A percentile compares a stretch with the other conserved stretches of the same genome.
phyloP scores from a whole-genome alignment of 345 rosid genomes.

The Carallia pectinifolia region DNA sequence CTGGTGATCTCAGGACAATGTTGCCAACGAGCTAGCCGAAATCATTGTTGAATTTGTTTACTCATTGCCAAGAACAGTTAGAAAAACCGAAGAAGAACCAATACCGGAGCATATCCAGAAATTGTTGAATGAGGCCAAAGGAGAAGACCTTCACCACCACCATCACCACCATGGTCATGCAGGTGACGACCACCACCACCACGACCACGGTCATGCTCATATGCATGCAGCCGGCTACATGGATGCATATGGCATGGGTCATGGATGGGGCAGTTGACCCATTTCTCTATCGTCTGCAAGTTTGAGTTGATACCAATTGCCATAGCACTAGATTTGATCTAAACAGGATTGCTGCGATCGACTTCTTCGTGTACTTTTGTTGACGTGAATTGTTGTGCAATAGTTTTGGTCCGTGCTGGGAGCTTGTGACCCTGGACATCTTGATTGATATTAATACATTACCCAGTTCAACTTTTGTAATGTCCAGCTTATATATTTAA shows the following conservation, averaged over 20 bases:
- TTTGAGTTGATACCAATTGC: neutral
- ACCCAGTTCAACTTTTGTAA: too few relatives aligned
- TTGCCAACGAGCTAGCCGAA: conserved; percentile 59
- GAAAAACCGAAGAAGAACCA: conserved; percentile 51
- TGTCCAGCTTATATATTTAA: too few relatives aligned
- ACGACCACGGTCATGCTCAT: conserved; percentile 35
- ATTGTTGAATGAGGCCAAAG: conserved; percentile 55
- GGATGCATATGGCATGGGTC: conserved; percentile 52
- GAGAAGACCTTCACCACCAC: conserved; percentile 25
- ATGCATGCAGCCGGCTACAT: conserved; percentile 33
- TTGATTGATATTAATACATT: too few relatives aligned
- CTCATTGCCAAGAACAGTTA: conserved; percentile 55
- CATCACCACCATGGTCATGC: conserved; percentile 33
- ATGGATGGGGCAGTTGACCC: conserved; percentile 46
- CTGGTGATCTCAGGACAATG: conserved; percentile 51
- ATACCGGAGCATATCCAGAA: conserved; percentile 48
- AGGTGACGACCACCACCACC: conserved; percentile 23
- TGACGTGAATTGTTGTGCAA: too few relatives aligned
- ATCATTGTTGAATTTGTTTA: conserved; percentile 51
- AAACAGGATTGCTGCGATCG: too few relatives aligned
- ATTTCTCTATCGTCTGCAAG: neutral
- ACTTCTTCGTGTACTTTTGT: too few relatives aligned
- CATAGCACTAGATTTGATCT: neutral
- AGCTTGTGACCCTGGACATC: too few relatives aligned
- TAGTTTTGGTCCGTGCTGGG: too few relatives aligned